Evolutionary conservation across 371 early-diverging fungal genomes (phyloP).

Genomic region (Capillidium rhysosporum): DNA sequence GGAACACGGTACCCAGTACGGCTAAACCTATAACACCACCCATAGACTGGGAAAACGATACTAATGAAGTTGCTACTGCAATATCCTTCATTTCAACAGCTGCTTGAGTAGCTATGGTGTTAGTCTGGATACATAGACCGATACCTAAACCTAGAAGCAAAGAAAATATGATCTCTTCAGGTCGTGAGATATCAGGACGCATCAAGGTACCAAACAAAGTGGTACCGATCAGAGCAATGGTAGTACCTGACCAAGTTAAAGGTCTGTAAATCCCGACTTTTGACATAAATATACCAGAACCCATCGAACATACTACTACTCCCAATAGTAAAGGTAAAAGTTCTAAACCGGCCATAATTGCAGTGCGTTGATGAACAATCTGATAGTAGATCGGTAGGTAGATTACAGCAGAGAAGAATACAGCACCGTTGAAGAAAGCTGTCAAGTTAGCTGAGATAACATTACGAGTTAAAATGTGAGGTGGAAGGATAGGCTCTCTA

Average conservation of each 20-base stretch:
- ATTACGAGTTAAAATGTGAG: constrained; percentile 21
- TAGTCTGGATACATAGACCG: constrained; percentile 38
- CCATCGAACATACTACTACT: constrained; percentile 23
- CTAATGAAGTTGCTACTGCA: constrained; percentile 38
- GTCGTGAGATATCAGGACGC: constrained; percentile 14
- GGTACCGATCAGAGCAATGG: constrained; percentile 21
- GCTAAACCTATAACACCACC: constrained; percentile 53
- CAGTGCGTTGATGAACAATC: constrained; percentile 15
- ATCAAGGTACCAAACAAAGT: constrained; percentile 24
- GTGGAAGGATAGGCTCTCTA: constrained; percentile 32
- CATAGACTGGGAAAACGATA: constrained; percentile 32
- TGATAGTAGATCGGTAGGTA: constrained; percentile 43
- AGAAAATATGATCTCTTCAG: constrained; percentile 19
- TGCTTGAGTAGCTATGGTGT: constrained; percentile 32
- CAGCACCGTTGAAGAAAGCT: constrained; percentile 38
- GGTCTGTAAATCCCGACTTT: constrained; percentile 22
- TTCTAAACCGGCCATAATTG: constrained; percentile 37
- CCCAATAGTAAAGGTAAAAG: constrained; percentile 38
- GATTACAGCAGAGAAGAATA: constrained; percentile 44
- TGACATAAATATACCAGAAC: constrained; percentile 26
- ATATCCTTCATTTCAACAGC: constrained; percentile 24
- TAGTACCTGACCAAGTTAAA: constrained; percentile 25
- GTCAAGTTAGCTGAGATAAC: constrained; percentile 19
- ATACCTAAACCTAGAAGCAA: constrained; percentile 29
- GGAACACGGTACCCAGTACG: constrained; percentile 25